phyloP scores from a whole-genome alignment of 1,139 yeast genomes.

The Protomyces macrosporus region DNA sequence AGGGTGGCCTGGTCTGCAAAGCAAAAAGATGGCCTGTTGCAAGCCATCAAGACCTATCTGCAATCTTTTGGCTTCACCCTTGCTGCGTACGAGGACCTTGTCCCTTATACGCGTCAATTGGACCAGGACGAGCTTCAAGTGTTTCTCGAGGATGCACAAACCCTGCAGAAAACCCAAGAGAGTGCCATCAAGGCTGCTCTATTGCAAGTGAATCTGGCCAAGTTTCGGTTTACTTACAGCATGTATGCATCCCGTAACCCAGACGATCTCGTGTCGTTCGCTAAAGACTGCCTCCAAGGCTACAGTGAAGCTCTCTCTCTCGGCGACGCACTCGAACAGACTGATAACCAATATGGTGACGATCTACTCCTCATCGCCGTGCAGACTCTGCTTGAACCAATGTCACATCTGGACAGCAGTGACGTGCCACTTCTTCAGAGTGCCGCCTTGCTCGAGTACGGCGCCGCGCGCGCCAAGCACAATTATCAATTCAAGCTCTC shows the following conservation, averaged over 20 bases:
- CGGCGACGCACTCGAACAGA: slow-evolving; percentile 44
- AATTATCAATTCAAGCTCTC: slow-evolving; percentile 66
- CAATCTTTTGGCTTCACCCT: slow-evolving; percentile 47
- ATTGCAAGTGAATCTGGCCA: not conserved
- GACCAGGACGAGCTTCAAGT: slow-evolving; percentile 25
- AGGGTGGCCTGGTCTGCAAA: not conserved
- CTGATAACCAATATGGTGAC: slow-evolving; percentile 62
- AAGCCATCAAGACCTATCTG: slow-evolving; percentile 45
- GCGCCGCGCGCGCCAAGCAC: slow-evolving; percentile 50
- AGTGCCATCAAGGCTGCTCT: slow-evolving; percentile 8
- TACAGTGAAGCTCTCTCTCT: slow-evolving; percentile 40
- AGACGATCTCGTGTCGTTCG: slow-evolving; percentile 35
- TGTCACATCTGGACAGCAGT: not conserved
- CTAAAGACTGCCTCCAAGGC: slow-evolving; percentile 39
- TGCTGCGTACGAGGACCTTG: slow-evolving; percentile 59
- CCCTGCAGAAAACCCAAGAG: slow-evolving; percentile 17
- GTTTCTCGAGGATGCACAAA: slow-evolving; percentile 10
- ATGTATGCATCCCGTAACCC: slow-evolving; percentile 28
- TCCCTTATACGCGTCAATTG: slow-evolving; percentile 38
- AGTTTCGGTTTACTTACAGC: not conserved
- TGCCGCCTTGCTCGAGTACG: slow-evolving; percentile 48
- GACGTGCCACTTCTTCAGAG: slow-evolving; percentile 38
- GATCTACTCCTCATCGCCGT: slow-evolving; percentile 57
- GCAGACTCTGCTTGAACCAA: slow-evolving; percentile 34
- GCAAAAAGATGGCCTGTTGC: slow-evolving; percentile 9